phyloP scores from a whole-genome alignment of 164 flowering plant species.

The Stephania cephalantha region DNA sequence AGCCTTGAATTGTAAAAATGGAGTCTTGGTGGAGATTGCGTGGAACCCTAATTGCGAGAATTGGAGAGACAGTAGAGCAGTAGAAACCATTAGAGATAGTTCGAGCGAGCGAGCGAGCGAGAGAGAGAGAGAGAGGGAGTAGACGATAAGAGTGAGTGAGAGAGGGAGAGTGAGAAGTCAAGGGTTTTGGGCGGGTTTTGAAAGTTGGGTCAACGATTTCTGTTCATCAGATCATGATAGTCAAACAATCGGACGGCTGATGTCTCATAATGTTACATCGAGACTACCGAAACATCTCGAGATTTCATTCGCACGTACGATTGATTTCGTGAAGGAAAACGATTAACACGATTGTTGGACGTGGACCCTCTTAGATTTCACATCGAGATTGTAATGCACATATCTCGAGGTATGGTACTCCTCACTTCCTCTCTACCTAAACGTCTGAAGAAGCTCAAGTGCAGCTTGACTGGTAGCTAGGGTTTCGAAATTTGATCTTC shows the following conservation, averaged over 20 bases:
- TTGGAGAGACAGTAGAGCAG: conserved; percentile 11
- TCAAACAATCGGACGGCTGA: not conserved
- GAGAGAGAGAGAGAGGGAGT: conserved; percentile 11
- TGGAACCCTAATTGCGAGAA: too few relatives aligned
- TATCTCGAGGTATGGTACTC: not conserved
- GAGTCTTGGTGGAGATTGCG: not conserved
- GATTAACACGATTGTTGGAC: too few relatives aligned
- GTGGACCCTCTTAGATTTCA: not conserved
- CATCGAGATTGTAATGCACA: not conserved
- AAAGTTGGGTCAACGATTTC: too few relatives aligned
- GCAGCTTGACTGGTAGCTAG: conserved; percentile 22
- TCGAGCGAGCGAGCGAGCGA: conserved; percentile 17
- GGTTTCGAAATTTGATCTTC: not conserved
- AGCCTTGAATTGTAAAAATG: conserved; percentile 15
- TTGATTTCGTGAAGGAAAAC: not conserved
- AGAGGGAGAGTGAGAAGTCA: conserved; percentile 10
- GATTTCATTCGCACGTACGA: not conserved
- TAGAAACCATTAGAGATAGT: not conserved
- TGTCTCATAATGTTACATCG: not conserved
- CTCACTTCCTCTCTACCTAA: not conserved
- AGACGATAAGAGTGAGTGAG: conserved; percentile 19
- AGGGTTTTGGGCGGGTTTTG: too few relatives aligned
- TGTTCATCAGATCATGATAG: too few relatives aligned
- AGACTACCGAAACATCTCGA: too few relatives aligned
- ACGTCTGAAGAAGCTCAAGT: conserved; percentile 10